phyloP scores from a whole-genome alignment of 2,329 filamentous ascomycete species.

The Diaporthe sp. region DNA sequence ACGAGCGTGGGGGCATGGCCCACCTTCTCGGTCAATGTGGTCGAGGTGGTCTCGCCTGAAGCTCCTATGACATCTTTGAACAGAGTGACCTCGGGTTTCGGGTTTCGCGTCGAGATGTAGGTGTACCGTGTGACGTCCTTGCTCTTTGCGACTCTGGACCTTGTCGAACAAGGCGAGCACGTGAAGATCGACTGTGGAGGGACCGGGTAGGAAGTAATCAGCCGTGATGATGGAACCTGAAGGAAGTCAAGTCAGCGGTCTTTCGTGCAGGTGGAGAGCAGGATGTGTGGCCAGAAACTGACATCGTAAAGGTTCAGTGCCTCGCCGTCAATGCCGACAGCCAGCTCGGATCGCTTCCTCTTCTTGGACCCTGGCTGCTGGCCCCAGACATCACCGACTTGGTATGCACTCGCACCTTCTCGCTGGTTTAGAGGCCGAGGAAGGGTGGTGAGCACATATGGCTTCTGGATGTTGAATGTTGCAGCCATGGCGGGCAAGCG shows the following conservation, averaged over 20 bases:
- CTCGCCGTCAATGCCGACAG: slow-evolving; percentile 75
- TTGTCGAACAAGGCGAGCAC: slow-evolving; percentile 72
- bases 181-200: slow-evolving; percentile 75
- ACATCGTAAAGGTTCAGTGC: slow-evolving; percentile 77
- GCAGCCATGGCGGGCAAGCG: slow-evolving; percentile 62
- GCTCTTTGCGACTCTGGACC: slow-evolving; percentile 62
- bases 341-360: slow-evolving; percentile 74
- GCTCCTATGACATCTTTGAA: slow-evolving; percentile 70
- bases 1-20: slow-evolving; percentile 57
- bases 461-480: slow-evolving; percentile 73
- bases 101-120: slow-evolving; percentile 69
- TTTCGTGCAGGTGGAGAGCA: slow-evolving; percentile 21
- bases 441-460: slow-evolving; percentile 73
- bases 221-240: slow-evolving; percentile 71
- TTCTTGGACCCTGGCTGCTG: slow-evolving; percentile 70
- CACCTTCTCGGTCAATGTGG: slow-evolving; percentile 61
- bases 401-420: slow-evolving; percentile 62
- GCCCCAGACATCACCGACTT: slow-evolving; percentile 73
- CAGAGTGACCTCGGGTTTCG: slow-evolving; percentile 67
- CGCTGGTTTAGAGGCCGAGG: slow-evolving; percentile 68
- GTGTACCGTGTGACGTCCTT: slow-evolving; percentile 70
- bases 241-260: slow-evolving; percentile 46
- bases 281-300: slow-evolving; percentile 45
- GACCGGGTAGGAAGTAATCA: slow-evolving; percentile 77
- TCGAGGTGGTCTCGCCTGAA: slow-evolving; percentile 66